phyloP scores from a whole-genome alignment of 306 rosid genomes.

The Corylus americana region DNA sequence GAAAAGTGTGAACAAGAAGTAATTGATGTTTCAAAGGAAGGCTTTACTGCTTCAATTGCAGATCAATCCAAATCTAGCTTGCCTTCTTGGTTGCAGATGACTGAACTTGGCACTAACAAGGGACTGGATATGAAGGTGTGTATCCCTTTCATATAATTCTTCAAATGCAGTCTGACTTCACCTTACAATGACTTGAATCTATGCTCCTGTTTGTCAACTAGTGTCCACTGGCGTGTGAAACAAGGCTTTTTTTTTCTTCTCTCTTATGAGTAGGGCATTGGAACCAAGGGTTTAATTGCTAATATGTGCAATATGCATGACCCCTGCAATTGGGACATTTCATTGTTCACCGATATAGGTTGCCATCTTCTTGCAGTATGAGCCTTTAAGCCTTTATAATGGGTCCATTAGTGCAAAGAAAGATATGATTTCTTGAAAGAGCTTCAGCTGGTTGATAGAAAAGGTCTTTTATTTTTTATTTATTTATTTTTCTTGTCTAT shows the following conservation, averaged over 20 bases:
- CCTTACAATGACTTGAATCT: conserved; percentile 10
- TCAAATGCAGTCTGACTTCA: conserved; percentile 7
- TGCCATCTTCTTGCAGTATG: background rate
- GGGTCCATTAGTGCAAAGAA: background rate
- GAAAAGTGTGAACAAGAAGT: conserved; percentile 62
- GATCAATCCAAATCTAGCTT: conserved; percentile 54
- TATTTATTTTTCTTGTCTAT: too few species aligned
- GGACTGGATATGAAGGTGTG: conserved; percentile 69
- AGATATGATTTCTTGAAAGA: background rate
- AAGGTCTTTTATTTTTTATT: too few species aligned
- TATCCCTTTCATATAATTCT: conserved; percentile 30
- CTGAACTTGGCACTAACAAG: conserved; percentile 44
- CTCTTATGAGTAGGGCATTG: background rate
- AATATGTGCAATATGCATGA: background rate
- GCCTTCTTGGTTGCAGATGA: conserved; percentile 73
- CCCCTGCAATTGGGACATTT: background rate
- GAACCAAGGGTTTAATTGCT: background rate
- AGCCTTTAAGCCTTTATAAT: background rate
- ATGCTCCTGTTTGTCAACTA: background rate
- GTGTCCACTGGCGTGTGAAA: background rate
- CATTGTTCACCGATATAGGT: background rate
- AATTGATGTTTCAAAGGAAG: conserved; percentile 44
- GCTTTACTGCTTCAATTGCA: conserved; percentile 43
- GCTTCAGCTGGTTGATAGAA: background rate
- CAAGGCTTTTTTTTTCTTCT: background rate